Evolutionary conservation across 306 rosid species (phyloP), one percentile per base, ranked within the genome.

Genomic region (Prunus padus): DNA sequence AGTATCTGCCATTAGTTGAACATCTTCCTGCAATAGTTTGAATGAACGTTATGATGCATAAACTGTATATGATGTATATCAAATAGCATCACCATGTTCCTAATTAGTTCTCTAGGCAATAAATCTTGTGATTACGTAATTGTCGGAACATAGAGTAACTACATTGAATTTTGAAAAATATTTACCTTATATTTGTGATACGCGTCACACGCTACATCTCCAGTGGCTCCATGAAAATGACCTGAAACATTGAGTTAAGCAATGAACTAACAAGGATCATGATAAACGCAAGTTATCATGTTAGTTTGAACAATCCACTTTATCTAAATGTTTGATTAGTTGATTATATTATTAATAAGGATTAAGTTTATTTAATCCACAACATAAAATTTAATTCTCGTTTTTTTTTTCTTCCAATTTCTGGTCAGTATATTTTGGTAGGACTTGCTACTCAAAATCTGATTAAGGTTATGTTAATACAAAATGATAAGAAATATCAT

Each of bases 101-200:
- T 6, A 51, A 51, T 18, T 50, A 50, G 55, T 50, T 33, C 1
- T 37, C 7, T 37, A 37, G 42, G 42, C 42, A 37, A 37, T 37
- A 37, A 37, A 6, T 37, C 9, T 2, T 37, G 42, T 7, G 42
- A 37, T 37, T 37, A 37, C 9, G 42, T 33, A 33, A 33, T 33
- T 33, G 40, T 33, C 40, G 2, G 42, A 37, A 37, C 42, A 37
- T 37, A 37, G 0, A 0, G 42, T 37, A 31, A 31, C 20, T 31
- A 10, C 10, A 18, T 14, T 50, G 49, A 25, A 2, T 51, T 20
- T 19, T 15, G 23, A 6, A 18, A 19, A 49, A 14, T 65, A 20
- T 61, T 72, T 16, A 91, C 98, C 90, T 93, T 87, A 72, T 88
- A 91, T 44, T 82, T 93, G 81, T 89, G 92, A 86, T 93, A 91